Conservation (phyloP, 2,329 filamentous ascomycete genomes). For the Scedosporium minutisporum region DNA sequence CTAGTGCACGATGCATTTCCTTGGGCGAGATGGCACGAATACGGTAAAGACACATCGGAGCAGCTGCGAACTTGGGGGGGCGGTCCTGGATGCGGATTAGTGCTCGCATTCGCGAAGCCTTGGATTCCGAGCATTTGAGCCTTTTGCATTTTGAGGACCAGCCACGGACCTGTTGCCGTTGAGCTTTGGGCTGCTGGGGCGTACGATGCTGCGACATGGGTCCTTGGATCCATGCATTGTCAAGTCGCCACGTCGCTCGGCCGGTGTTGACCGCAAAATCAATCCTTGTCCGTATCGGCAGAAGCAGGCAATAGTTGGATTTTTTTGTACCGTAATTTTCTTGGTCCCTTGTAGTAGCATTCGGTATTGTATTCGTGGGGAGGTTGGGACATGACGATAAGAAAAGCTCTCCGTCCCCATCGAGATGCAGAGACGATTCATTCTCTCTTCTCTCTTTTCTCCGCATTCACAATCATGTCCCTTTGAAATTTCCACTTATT, state of each 20-base stretch:
- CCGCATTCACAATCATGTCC: no score
- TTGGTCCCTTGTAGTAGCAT: background rate
- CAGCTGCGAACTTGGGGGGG: background rate
- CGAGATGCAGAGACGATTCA: no score
- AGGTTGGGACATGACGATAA: no score
- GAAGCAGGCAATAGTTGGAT: background rate
- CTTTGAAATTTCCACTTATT: no score
- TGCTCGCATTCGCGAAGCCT: background rate
- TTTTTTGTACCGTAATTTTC: background rate
- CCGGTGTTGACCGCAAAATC: constrained; percentile 1
- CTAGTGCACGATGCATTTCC: no score
- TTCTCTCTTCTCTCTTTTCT: no score
- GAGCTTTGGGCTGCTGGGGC: no score
- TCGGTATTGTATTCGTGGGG: background rate
- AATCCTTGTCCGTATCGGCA: constrained; percentile 7
- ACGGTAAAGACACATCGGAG: background rate
- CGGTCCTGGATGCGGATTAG: background rate
- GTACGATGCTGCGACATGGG: background rate
- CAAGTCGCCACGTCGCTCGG: constrained; percentile 3
- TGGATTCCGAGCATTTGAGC: background rate
- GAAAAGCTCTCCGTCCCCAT: no score
- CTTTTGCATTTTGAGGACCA: background rate
- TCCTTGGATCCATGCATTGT: background rate
- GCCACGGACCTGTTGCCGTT: no score
- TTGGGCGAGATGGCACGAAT: background rate